These are phyloP conservation scores for Trichoderma sp. DNA, from an alignment of 2,329 filamentous ascomycete genomes.

Conservation along the genomic window DNA sequence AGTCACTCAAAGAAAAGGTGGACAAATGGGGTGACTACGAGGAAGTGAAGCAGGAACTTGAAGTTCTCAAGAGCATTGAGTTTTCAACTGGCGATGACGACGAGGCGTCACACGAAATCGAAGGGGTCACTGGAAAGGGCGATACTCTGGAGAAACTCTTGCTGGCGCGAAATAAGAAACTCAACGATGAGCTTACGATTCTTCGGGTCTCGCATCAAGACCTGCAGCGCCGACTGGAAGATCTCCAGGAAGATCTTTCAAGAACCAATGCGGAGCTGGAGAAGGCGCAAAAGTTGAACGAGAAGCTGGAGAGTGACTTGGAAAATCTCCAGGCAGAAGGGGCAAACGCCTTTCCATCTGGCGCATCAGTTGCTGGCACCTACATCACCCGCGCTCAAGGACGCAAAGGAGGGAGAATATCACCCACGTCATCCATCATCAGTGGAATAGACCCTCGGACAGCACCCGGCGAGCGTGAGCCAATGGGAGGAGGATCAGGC, in stretches of 20 bases:
- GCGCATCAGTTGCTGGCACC: constrained; percentile 90
- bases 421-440: constrained; percentile 96
- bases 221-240: constrained; percentile 76
- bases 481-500: constrained; percentile 75
- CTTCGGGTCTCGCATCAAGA: constrained; percentile 94
- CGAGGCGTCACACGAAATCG: constrained; percentile 53
- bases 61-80: constrained; percentile 96
- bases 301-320: constrained; percentile 90
- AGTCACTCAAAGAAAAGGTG: constrained; percentile 77
- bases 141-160: constrained; percentile 90
- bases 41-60: constrained; percentile 92
- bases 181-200: constrained; percentile 90
- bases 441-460: constrained; percentile 83
- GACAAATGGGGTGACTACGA: constrained; percentile 94
- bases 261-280: constrained; percentile 84
- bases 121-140: constrained; percentile 53
- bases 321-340: constrained; percentile 84
- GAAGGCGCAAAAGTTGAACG: constrained; percentile 79
- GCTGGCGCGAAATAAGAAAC: constrained; percentile 92
- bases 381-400: constrained; percentile 71
- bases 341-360: constrained; percentile 81
- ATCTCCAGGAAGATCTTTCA: constrained; percentile 81
- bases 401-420: constrained; percentile 70
- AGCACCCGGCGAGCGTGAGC: constrained; percentile 56
- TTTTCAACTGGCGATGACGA: constrained; percentile 91